Percentiles rank a stretch among this genome's conserved stretches.
Conservation (phyloP, 768 basidiomycete genomes). For the Collybia nuda region DNA sequence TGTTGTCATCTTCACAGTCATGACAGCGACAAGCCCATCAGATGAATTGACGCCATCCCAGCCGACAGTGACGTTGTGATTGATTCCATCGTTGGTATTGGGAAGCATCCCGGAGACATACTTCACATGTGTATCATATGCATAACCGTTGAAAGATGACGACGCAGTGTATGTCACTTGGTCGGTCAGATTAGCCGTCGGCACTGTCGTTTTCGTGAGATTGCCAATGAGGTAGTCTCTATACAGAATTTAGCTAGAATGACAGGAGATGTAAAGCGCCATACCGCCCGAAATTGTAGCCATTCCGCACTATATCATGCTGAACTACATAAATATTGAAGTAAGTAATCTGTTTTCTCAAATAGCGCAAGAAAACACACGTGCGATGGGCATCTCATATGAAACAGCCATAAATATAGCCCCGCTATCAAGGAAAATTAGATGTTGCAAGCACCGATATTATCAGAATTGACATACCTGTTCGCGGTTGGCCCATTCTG, state of each 20-base stretch:
- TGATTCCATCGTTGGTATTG: conserved; percentile 69
- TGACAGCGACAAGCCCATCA: conserved; percentile 82
- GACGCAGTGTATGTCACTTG: conserved; percentile 58
- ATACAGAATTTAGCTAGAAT: not conserved
- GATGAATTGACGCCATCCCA: conserved; percentile 56
- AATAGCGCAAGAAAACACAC: conserved; percentile 31
- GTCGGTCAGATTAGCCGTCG: conserved; percentile 53
- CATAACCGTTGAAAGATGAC: conserved; percentile 65
- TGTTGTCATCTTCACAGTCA: conserved; percentile 66
- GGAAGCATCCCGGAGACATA: conserved; percentile 73
- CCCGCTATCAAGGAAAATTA: conserved; percentile 38
- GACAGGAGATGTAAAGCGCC: conserved; percentile 8
- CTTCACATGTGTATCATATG: conserved; percentile 66
- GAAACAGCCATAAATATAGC: conserved; percentile 77
- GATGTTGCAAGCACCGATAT: not conserved
- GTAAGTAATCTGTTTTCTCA: not conserved
- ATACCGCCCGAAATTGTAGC: conserved; percentile 79
- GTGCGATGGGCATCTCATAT: conserved; percentile 64
- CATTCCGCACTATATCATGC: conserved; percentile 76
- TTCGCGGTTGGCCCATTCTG: conserved; percentile 68
- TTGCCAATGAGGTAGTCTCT: conserved; percentile 89
- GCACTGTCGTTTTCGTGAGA: conserved; percentile 56
- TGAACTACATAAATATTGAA: conserved; percentile 30
- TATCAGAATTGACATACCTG: conserved; percentile 38
- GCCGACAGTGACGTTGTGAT: conserved; percentile 60